phyloP scores from a whole-genome alignment of 2,329 filamentous ascomycete species.

The Aspergillus quadricinctus region DNA sequence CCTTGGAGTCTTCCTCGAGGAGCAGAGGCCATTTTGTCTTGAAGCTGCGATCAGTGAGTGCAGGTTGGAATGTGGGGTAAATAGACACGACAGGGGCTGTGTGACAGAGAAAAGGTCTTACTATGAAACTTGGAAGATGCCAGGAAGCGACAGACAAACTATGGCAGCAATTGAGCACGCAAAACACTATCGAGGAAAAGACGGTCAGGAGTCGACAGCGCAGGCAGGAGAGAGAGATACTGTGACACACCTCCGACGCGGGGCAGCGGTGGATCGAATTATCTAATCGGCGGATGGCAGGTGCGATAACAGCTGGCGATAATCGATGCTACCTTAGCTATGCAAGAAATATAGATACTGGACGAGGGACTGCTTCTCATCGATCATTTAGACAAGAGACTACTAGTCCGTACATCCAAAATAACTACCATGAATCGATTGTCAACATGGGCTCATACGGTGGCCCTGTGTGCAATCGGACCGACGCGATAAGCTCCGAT shows the following conservation, averaged over 20 bases:
- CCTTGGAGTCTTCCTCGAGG: slow-evolving; percentile 50
- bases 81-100: not conserved
- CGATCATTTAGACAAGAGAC: too few relatives aligned
- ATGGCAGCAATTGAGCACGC: not conserved
- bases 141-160: not conserved
- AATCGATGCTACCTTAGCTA: not conserved
- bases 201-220: not conserved
- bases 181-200: not conserved
- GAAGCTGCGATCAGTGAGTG: not conserved
- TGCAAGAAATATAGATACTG: too few relatives aligned
- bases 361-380: too few relatives aligned
- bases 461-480: not conserved
- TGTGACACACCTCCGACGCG: not conserved
- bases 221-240: not conserved
- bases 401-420: too few relatives aligned
- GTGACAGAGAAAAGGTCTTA: not conserved
- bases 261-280: not conserved
- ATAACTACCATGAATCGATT: too few relatives aligned
- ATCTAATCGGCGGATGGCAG: not conserved
- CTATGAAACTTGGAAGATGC: not conserved
- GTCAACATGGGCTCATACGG: not conserved
- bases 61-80: not conserved
- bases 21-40: not conserved
- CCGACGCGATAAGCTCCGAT: not conserved
- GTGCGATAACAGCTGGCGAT: not conserved